phyloP scores from a whole-genome alignment of 345 rosid genomes.

The Arabis hirsuta region DNA sequence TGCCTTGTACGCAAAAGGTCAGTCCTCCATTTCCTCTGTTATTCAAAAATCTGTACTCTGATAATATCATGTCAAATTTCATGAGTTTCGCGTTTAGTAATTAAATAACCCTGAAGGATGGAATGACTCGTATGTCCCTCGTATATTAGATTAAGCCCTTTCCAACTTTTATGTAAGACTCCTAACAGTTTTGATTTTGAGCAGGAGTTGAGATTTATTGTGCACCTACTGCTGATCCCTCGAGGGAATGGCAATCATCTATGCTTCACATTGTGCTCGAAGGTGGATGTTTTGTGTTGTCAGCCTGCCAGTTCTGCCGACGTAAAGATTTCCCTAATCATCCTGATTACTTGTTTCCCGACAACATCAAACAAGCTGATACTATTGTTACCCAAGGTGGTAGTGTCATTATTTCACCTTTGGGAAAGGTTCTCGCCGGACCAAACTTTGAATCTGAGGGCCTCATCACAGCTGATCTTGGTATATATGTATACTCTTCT shows the following conservation, averaged over 20 bases:
- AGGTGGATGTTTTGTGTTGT: constrained; percentile 89
- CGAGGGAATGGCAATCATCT: constrained; percentile 75
- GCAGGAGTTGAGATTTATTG: constrained; percentile 84
- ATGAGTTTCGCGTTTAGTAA: neutral
- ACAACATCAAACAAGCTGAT: constrained; percentile 56
- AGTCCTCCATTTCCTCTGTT: neutral
- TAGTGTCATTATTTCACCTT: constrained; percentile 86
- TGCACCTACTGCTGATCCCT: constrained; percentile 88
- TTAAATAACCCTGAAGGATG: neutral
- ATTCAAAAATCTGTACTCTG: neutral
- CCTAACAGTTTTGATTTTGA: constrained; percentile 15
- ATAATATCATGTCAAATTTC: neutral
- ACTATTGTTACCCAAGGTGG: constrained; percentile 84
- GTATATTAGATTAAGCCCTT: neutral
- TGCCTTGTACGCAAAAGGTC: constrained; percentile 86
- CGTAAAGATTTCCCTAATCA: constrained; percentile 83
- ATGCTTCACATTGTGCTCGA: constrained; percentile 85
- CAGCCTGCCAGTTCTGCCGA: constrained; percentile 76
- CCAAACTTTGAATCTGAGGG: constrained; percentile 93
- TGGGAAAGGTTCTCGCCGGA: constrained; percentile 78
- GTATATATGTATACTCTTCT: constrained; percentile 43
- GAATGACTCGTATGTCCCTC: neutral
- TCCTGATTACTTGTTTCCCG: constrained; percentile 63
- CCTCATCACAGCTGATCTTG: constrained; percentile 82
- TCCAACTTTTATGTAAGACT: neutral